Conservation (phyloP, 345 rosid genomes). For the Hibiscus trionum region DNA sequence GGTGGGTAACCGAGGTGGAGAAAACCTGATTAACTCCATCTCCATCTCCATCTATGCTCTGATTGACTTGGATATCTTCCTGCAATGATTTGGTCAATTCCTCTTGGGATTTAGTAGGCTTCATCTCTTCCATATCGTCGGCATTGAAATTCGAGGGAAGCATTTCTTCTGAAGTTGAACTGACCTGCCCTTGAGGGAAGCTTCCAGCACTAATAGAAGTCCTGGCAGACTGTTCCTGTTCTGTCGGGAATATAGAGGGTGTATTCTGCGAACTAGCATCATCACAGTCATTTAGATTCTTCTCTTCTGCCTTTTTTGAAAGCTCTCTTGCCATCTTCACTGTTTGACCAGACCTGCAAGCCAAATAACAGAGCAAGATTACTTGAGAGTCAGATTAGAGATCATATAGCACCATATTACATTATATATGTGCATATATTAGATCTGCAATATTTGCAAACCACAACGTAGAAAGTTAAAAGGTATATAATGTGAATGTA, state of each 20-base stretch:
- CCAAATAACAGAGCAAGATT: neutral
- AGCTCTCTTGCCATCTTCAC: slow-evolving; percentile 75
- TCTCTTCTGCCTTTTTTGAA: slow-evolving; percentile 67
- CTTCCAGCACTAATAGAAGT: slow-evolving; percentile 84
- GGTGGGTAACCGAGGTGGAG: slow-evolving; percentile 37
- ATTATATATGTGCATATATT: slow-evolving; percentile 3
- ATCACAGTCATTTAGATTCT: slow-evolving; percentile 64
- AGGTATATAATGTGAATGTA: slow-evolving; percentile 15
- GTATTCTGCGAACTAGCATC: slow-evolving; percentile 72
- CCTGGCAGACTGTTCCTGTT: slow-evolving; percentile 68
- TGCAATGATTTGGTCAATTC: slow-evolving; percentile 40
- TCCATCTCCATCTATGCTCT: slow-evolving; percentile 33
- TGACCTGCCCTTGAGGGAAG: slow-evolving; percentile 78
- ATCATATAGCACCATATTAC: slow-evolving; percentile 8
- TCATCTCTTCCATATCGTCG: slow-evolving; percentile 42
- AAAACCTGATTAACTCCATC: slow-evolving; percentile 42
- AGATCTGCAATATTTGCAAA: slow-evolving; percentile 9
- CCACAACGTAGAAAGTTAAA: neutral
- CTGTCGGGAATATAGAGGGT: slow-evolving; percentile 74
- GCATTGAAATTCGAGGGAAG: slow-evolving; percentile 28
- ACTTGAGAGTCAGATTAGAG: slow-evolving; percentile 8
- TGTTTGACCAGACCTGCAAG: slow-evolving; percentile 79
- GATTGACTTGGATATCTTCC: slow-evolving; percentile 39
- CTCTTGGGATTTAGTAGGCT: slow-evolving; percentile 30
- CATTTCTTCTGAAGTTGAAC: slow-evolving; percentile 78